Evolutionary conservation across 495 filamentous ascomycete genomes (phyloP).

Genomic region (Barbatosphaeria neglecta): DNA sequence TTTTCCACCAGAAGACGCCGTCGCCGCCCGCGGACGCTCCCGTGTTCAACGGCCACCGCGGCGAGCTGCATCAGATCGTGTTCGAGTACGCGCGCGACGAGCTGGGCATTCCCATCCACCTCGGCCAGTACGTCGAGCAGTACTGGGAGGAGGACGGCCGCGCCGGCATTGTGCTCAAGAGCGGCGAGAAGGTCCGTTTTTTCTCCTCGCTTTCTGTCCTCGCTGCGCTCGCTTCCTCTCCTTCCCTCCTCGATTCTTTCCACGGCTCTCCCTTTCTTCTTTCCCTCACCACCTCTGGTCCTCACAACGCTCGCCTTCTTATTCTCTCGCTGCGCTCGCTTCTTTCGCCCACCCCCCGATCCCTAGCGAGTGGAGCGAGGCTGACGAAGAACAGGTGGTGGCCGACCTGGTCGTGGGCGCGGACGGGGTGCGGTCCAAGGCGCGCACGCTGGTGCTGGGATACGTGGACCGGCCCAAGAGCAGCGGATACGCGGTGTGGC

Average conservation of each 20-base stretch:
- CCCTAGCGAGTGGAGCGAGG: too few relatives aligned
- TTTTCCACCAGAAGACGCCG: slow-evolving; percentile 41
- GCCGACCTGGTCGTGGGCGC: slow-evolving; percentile 48
- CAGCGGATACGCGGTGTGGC: slow-evolving; percentile 47
- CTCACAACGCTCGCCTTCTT: too few relatives aligned
- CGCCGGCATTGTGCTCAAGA: slow-evolving; percentile 43
- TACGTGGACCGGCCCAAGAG: slow-evolving; percentile 48
- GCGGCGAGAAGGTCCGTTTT: slow-evolving; percentile 29
- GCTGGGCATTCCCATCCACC: slow-evolving; percentile 42
- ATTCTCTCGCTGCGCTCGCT: too few relatives aligned
- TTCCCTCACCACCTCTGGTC: too few relatives aligned
- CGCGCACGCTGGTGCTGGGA: slow-evolving; percentile 45
- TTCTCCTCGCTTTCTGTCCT: background rate
- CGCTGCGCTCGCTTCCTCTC: slow-evolving; percentile 6
- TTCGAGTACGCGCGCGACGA: slow-evolving; percentile 47
- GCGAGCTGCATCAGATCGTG: slow-evolving; percentile 46
- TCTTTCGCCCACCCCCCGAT: too few relatives aligned
- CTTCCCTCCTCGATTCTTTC: background rate
- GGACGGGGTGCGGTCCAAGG: slow-evolving; percentile 50
- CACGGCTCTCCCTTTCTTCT: too few relatives aligned
- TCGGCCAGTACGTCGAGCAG: slow-evolving; percentile 37
- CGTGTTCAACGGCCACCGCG: slow-evolving; percentile 49
- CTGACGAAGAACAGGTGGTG: slow-evolving; percentile 14
- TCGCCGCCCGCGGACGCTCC: slow-evolving; percentile 36
- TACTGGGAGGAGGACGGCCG: slow-evolving; percentile 45